A percentile compares a stretch with the other conserved stretches of the same genome.
Evolutionary conservation across 768 basidiomycete species (phyloP).

Genomic region (Pulveroboletus sp.): DNA sequence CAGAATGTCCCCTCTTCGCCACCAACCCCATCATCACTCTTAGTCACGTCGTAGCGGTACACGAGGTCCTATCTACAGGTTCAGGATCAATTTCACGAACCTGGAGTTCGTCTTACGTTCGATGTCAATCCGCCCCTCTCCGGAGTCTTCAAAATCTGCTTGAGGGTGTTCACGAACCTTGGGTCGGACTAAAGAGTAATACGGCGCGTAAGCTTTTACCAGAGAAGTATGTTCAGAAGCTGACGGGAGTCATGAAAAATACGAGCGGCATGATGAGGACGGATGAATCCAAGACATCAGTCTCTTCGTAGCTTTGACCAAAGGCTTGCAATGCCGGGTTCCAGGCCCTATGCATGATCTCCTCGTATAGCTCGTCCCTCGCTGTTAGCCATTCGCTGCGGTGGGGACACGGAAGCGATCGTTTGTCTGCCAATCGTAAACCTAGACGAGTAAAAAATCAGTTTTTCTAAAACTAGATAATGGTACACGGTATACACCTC

Average conservation of each 20-base stretch:
- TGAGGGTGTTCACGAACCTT: constrained; percentile 81
- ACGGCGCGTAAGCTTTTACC: background rate
- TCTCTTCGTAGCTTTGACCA: constrained; percentile 89
- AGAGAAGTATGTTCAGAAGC: constrained; percentile 21
- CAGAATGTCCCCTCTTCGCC: constrained; percentile 96
- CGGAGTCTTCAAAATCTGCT: constrained; percentile 76
- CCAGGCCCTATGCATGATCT: constrained; percentile 89
- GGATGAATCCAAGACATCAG: constrained; percentile 75
- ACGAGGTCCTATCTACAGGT: constrained; percentile 59
- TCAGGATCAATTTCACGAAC: constrained; percentile 2
- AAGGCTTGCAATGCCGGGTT: constrained; percentile 66
- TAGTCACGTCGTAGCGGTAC: constrained; percentile 83
- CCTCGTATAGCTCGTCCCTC: constrained; percentile 85
- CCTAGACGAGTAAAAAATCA: constrained; percentile 34
- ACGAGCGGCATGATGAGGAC: constrained; percentile 90
- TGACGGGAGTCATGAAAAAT: constrained; percentile 81
- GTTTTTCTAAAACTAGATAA: background rate
- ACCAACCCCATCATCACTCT: constrained; percentile 90
- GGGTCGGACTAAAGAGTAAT: constrained; percentile 62
- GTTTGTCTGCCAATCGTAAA: constrained; percentile 89
- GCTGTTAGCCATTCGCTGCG: constrained; percentile 66
- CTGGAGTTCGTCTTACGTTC: constrained; percentile 44
- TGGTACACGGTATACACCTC: constrained; percentile 44
- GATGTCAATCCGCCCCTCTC: constrained; percentile 90
- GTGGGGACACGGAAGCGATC: constrained; percentile 81